Evolutionary conservation across 768 basidiomycete species (phyloP).

Genomic region (Cubamyces lactineus): DNA sequence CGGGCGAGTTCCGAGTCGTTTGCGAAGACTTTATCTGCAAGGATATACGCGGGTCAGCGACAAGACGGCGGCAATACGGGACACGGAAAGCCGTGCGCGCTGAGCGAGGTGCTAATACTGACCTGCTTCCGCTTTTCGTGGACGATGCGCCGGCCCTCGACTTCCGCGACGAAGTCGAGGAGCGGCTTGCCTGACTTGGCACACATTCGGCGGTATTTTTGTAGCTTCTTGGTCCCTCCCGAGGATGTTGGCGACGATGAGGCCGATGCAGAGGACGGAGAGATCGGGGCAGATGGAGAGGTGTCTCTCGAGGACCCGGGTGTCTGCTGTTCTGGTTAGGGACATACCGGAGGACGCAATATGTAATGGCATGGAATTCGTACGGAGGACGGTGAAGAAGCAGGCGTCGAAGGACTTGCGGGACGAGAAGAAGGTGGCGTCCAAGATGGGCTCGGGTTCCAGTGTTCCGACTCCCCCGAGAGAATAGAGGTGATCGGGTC

Average conservation of each 20-base stretch:
- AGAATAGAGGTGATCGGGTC: slow-evolving; percentile 15
- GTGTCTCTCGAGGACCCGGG: slow-evolving; percentile 1
- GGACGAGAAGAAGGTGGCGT: background rate
- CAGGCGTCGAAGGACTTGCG: background rate
- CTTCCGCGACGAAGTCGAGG: slow-evolving; percentile 23
- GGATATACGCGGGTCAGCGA: background rate
- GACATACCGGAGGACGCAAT: background rate
- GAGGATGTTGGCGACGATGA: background rate
- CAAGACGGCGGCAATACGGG: no score
- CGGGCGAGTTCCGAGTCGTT: slow-evolving; percentile 19
- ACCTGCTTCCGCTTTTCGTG: slow-evolving; percentile 14
- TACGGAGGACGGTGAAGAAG: slow-evolving; percentile 10
- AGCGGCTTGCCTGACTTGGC: slow-evolving; percentile 14
- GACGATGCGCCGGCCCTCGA: slow-evolving; percentile 16
- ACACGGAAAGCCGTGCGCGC: background rate
- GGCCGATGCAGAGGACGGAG: background rate
- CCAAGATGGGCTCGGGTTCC: slow-evolving; percentile 1
- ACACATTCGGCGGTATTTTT: slow-evolving; percentile 19
- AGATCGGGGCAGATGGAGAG: slow-evolving; percentile 5
- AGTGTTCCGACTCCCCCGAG: slow-evolving; percentile 11
- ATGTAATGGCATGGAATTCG: slow-evolving; percentile 1
- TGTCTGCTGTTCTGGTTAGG: background rate
- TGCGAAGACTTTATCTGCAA: slow-evolving; percentile 18
- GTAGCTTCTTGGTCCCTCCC: slow-evolving; percentile 8
- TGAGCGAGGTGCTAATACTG: background rate